Conservation (phyloP, 106 monocot genomes). For the Apostasia shenzhenica region DNA sequence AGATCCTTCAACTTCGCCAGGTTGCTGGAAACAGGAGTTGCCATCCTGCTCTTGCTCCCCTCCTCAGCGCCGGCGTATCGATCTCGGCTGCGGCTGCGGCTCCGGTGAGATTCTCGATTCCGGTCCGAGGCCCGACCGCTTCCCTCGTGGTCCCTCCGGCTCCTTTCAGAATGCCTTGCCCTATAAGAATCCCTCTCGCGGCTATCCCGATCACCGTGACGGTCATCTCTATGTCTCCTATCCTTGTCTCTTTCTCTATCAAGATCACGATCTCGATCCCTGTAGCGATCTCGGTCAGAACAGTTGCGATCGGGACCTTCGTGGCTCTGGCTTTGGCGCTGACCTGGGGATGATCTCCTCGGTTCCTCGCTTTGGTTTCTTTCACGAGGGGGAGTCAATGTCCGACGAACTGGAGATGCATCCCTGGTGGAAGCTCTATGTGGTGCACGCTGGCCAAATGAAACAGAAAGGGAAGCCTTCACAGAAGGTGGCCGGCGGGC, state of each 20-base stretch:
- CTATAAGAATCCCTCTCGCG: conserved; percentile 26
- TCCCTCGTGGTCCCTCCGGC: conserved; percentile 27
- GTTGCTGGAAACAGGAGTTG: conserved; percentile 33
- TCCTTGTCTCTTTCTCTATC: conserved; percentile 13
- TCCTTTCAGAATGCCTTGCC: conserved; percentile 24
- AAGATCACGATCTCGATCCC: conserved; percentile 25
- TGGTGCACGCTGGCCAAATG: conserved; percentile 92
- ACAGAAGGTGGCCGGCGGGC: conserved; percentile 86
- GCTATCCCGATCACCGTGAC: conserved; percentile 17
- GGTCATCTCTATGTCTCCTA: conserved; percentile 9
- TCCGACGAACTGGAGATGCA: conserved; percentile 76
- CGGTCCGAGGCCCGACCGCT: conserved; percentile 16
- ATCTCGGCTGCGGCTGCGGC: conserved; percentile 24
- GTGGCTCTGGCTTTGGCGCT: conserved; percentile 15
- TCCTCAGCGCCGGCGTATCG: conserved; percentile 37
- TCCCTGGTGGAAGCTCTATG: conserved; percentile 89
- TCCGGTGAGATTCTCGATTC: conserved; percentile 22
- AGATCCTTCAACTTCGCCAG: conserved; percentile 85
- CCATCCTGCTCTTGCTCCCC: conserved; percentile 37
- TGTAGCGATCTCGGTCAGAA: conserved; percentile 14
- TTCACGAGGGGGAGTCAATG: conserved; percentile 30
- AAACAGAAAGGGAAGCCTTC: conserved; percentile 84
- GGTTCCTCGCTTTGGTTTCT: conserved; percentile 21
- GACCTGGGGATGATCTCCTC: conserved; percentile 19
- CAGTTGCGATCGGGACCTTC: conserved; percentile 33